Base-by-base conservation (phyloP, 2,329 filamentous ascomycete genomes). In the Cladosporium cucumerinum region DNA sequence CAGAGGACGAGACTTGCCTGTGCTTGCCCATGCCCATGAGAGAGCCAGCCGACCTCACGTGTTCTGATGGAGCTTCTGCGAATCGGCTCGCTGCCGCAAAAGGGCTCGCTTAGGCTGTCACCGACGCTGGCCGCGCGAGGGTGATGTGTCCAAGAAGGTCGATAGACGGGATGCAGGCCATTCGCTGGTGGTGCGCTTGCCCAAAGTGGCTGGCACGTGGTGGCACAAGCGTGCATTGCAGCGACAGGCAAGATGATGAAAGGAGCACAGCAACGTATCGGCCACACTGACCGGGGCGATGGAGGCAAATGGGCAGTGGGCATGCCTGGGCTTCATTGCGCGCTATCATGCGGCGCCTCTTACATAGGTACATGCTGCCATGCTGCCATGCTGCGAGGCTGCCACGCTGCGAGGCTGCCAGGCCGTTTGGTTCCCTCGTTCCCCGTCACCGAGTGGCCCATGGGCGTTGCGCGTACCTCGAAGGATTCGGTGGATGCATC, bases 401-500 rank as follows among this genome's bases (percentile, higher is more conserved):
- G 39, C 39, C 39, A 46, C 39, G 39, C n/a, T 46, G 39, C n/a
- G 39, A 46, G n/a, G 39, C 39, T 46, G 10, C 39, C n/a, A 21
- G n/a, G 39, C 39, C 39, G n/a, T 46, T 46, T 46, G 39, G 8
- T 21, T 46, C 32, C 12, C 32, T 34, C 32, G 5, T 14, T 34
- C 39, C 39, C 39, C 39, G 39, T 46, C 7, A 7, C 21, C 39
- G 39, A 46, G 39, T 46, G 39, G 39, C 39, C 39, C n/a, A 46
- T 46, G 39, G 39, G 39, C 39, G 39, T 10, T 46, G 39, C 39
- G 39, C 39, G 54, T 57, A 39, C 54, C 54, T 57, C 32, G 54
- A 57, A 57, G 54, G 54, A 57, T 57, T 57, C 54, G 32, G 54
- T 57, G 54, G 54, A 57, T 57, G 54, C 54, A 57, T 57, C 54